Evolutionary conservation across 1,284 basidiomycete species (phyloP).

Genomic region (Phlebopus sp.): DNA sequence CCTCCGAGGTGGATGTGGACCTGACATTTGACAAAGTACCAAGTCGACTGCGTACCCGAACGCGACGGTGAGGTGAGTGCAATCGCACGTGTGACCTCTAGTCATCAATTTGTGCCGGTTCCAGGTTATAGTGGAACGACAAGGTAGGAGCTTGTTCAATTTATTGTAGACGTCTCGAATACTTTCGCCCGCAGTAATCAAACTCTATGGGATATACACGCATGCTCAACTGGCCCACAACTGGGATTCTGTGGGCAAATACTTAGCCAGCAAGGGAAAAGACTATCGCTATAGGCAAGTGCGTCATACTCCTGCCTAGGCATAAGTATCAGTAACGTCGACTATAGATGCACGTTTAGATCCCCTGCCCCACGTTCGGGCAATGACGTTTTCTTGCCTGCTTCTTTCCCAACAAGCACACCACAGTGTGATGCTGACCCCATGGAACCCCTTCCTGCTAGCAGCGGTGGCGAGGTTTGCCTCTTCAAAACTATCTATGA

Average conservation of each 20-base stretch:
- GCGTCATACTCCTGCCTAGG: neutral
- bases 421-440: neutral
- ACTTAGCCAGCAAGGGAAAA: constrained; percentile 43
- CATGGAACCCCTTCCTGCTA: constrained; percentile 11
- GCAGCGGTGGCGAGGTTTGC: constrained; percentile 24
- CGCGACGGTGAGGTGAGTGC: neutral
- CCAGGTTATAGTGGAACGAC: neutral
- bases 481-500: neutral
- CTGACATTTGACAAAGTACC: neutral
- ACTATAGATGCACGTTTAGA: constrained; percentile 44
- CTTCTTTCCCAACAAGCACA: constrained; percentile 34
- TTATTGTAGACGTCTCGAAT: neutral
- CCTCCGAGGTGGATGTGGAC: neutral
- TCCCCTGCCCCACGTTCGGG: constrained; percentile 34
- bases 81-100: neutral
- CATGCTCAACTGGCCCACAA: neutral
- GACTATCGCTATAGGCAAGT: constrained; percentile 50
- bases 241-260: neutral
- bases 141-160: neutral
- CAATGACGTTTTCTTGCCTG: constrained; percentile 44
- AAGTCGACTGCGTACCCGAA: neutral
- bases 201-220: neutral
- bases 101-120: neutral
- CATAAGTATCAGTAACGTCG: neutral
- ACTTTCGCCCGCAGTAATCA: neutral